Conservation (phyloP, 208 protist genomes). For the Crithidia bombi region DNA sequence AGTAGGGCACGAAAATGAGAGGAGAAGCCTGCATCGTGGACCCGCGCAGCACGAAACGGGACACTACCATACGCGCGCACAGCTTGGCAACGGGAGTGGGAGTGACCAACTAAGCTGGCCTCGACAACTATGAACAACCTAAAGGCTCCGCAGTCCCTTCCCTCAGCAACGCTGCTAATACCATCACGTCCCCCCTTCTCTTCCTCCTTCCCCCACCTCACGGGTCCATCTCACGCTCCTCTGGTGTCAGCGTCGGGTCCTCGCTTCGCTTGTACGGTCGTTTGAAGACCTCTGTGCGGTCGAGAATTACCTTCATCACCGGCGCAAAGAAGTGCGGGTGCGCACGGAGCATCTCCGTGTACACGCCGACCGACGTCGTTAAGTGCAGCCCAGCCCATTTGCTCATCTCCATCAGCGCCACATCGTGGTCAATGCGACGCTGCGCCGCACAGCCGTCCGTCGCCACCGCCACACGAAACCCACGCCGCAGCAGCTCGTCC, state of each 20-base stretch:
- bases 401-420: constrained; percentile 48
- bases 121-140: too few relatives aligned
- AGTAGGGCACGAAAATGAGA: too few relatives aligned
- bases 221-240: constrained; percentile 9
- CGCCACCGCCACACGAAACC: constrained; percentile 57
- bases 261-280: constrained; percentile 22
- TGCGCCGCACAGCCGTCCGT: constrained; percentile 60
- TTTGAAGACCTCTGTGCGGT: constrained; percentile 14
- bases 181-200: too few relatives aligned
- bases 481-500: constrained; percentile 51
- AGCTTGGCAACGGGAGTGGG: too few relatives aligned
- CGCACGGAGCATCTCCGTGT: constrained; percentile 32
- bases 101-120: too few relatives aligned
- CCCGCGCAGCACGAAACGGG: too few relatives aligned
- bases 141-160: too few relatives aligned
- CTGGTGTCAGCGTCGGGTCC: constrained; percentile 13
- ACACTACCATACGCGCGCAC: too few relatives aligned
- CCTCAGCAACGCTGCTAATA: too few relatives aligned
- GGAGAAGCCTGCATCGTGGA: too few relatives aligned
- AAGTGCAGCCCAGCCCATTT: constrained; percentile 47
- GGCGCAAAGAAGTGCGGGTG: constrained; percentile 23
- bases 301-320: constrained; percentile 19
- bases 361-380: constrained; percentile 27
- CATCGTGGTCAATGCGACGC: constrained; percentile 42
- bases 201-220: too few relatives aligned